These are phyloP conservation scores for Favolaschia claudopus DNA, from an alignment of 768 basidiomycete species.

Conservation along the genomic window DNA sequence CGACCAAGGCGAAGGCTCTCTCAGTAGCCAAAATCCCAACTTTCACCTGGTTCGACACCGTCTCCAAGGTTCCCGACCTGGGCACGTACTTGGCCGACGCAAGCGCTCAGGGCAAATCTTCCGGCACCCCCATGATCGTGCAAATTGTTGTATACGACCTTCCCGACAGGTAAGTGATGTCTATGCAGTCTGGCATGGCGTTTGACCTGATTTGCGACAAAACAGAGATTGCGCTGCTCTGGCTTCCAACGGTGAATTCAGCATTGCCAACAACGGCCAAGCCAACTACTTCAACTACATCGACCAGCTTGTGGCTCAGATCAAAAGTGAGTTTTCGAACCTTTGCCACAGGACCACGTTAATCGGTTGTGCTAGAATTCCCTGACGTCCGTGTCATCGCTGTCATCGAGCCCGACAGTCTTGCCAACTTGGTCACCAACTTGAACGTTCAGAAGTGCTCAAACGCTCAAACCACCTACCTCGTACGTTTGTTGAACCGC, in stretches of 20 bases:
- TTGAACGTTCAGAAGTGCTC: conserved; percentile 63
- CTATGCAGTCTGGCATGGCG: no score
- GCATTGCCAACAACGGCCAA: conserved; percentile 61
- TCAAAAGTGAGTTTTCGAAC: conserved; percentile 48
- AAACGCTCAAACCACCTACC: conserved; percentile 60
- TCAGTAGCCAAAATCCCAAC: conserved; percentile 65
- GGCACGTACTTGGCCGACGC: conserved; percentile 67
- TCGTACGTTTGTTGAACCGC: conserved; percentile 35
- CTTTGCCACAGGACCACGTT: neutral
- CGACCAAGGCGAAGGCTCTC: conserved; percentile 56
- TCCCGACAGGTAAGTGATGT: conserved; percentile 47
- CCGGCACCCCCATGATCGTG: conserved; percentile 57
- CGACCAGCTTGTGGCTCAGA: conserved; percentile 65
- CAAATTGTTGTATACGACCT: conserved; percentile 66
- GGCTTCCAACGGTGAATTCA: conserved; percentile 73
- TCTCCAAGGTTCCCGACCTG: conserved; percentile 61
- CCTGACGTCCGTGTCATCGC: conserved; percentile 70
- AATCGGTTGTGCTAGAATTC: conserved; percentile 43
- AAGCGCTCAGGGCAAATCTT: conserved; percentile 48
- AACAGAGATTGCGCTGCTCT: conserved; percentile 71
- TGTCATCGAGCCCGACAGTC: conserved; percentile 71
- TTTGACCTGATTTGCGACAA: no score
- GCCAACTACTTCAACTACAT: conserved; percentile 67
- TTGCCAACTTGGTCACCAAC: conserved; percentile 77
- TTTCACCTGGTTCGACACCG: conserved; percentile 67